A percentile compares a stretch with the other conserved stretches of the same genome.
These are phyloP conservation scores for Chlorencoelia australis DNA, from an alignment of 2,329 filamentous ascomycete genomes.

Conservation along the genomic window DNA sequence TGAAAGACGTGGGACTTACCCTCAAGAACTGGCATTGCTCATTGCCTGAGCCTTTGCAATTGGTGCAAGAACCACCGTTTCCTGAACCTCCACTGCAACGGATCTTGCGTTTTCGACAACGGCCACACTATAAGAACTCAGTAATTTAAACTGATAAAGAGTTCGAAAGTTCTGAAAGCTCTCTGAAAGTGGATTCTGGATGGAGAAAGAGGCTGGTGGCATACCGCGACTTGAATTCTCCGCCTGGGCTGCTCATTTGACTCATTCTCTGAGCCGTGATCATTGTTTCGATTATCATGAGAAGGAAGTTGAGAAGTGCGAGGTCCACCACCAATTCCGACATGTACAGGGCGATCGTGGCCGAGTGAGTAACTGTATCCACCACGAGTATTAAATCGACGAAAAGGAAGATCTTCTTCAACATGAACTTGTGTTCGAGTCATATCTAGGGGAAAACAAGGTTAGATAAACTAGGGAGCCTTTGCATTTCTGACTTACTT, in stretches of 20 bases:
- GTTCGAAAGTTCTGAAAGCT: not conserved
- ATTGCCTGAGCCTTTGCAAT: slow-evolving; percentile 66
- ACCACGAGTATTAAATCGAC: slow-evolving; percentile 13
- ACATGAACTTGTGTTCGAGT: slow-evolving; percentile 15
- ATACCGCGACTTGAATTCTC: slow-evolving; percentile 44
- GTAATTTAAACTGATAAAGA: too few relatives aligned
- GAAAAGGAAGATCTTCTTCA: slow-evolving; percentile 19
- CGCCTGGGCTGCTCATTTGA: slow-evolving; percentile 19
- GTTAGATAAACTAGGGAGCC: too few relatives aligned
- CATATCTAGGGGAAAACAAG: too few relatives aligned
- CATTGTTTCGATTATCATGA: slow-evolving; percentile 15
- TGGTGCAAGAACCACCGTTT: slow-evolving; percentile 65
- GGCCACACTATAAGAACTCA: slow-evolving; percentile 60
- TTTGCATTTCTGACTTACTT: too few relatives aligned
- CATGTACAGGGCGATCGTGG: slow-evolving; percentile 18
- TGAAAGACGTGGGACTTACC: slow-evolving; percentile 37
- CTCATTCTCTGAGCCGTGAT: slow-evolving; percentile 17
- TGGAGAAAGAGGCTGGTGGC: slow-evolving; percentile 12
- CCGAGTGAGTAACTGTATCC: slow-evolving; percentile 20
- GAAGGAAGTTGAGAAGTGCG: slow-evolving; percentile 13
- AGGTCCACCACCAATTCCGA: slow-evolving; percentile 4
- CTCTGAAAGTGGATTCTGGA: not conserved
- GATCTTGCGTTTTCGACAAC: slow-evolving; percentile 90
- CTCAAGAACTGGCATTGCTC: slow-evolving; percentile 71
- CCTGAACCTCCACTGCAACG: slow-evolving; percentile 81